phyloP scores from a whole-genome alignment of 176 grass and related monocot species.

The Oryza nivara region DNA sequence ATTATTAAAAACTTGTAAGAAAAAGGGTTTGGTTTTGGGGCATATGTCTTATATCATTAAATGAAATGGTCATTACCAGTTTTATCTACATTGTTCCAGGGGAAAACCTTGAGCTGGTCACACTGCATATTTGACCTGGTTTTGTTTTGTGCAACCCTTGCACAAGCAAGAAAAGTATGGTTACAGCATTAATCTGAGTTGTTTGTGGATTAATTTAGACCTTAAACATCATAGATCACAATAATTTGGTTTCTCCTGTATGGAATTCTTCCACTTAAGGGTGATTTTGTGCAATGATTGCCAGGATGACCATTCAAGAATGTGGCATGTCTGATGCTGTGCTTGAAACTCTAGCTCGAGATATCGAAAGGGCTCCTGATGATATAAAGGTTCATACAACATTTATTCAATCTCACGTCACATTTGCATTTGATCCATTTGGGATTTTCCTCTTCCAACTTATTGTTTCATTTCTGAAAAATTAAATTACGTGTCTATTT shows the following conservation, averaged over 20 bases:
- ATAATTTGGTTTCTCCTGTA: slow-evolving; percentile 20
- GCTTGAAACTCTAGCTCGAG: slow-evolving; percentile 65
- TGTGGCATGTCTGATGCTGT: slow-evolving; percentile 72
- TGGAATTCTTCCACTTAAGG: neutral
- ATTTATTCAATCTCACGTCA: slow-evolving; percentile 11
- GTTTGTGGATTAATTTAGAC: neutral
- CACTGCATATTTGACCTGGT: neutral
- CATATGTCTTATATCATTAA: neutral
- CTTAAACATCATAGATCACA: slow-evolving; percentile 23
- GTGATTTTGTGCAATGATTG: slow-evolving; percentile 16
- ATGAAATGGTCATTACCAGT: neutral
- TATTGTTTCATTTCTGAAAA: slow-evolving; percentile 17
- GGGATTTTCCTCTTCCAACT: slow-evolving; percentile 48
- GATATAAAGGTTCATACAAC: slow-evolving; percentile 67
- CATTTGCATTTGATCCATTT: slow-evolving; percentile 22
- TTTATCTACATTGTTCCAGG: neutral
- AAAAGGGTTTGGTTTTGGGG: neutral
- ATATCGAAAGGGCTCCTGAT: slow-evolving; percentile 62
- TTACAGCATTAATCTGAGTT: neutral
- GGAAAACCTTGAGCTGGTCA: slow-evolving; percentile 5
- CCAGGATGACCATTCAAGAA: slow-evolving; percentile 84
- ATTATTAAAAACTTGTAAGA: neutral
- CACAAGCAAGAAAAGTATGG: slow-evolving; percentile 13
- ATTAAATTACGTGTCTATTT: slow-evolving; percentile 38
- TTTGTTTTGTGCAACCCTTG: slow-evolving; percentile 1